Percentiles rank a stretch among this genome's conserved stretches.
These are phyloP conservation scores for Yarrowia galli DNA, from an alignment of 1,139 yeast genomes.

Conservation along the genomic window DNA sequence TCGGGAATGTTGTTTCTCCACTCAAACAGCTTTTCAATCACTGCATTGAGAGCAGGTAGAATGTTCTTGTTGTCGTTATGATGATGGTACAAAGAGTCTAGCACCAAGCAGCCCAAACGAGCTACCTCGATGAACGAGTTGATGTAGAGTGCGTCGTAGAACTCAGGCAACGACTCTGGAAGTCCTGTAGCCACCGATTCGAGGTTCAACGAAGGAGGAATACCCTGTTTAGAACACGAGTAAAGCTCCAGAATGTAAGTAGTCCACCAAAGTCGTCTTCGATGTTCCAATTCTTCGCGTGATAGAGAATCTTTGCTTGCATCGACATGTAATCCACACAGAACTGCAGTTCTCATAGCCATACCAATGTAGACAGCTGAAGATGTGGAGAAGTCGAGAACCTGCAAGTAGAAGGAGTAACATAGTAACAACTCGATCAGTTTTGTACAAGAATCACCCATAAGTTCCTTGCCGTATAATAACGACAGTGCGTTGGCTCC, in stretches of 20 bases:
- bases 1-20: slow-evolving; percentile 76
- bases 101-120: slow-evolving; percentile 76
- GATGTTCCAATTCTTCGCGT: slow-evolving; percentile 60
- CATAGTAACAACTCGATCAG: slow-evolving; percentile 80
- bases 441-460: slow-evolving; percentile 42
- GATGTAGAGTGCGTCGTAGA: slow-evolving; percentile 82
- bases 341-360: slow-evolving; percentile 75
- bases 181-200: slow-evolving; percentile 51
- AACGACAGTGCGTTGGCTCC: slow-evolving; percentile 43
- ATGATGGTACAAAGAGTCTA: slow-evolving; percentile 76
- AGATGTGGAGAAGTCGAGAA: slow-evolving; percentile 84
- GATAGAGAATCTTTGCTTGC: slow-evolving; percentile 41
- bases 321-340: slow-evolving; percentile 72
- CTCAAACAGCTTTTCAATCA: slow-evolving; percentile 70
- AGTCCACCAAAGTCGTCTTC: slow-evolving; percentile 90
- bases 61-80: slow-evolving; percentile 55
- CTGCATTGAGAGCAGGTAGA: slow-evolving; percentile 59
- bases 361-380: slow-evolving; percentile 82
- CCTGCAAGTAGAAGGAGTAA: slow-evolving; percentile 82
- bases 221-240: slow-evolving; percentile 84
- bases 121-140: slow-evolving; percentile 82
- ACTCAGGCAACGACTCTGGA: slow-evolving; percentile 45
- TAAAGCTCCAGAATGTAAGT: slow-evolving; percentile 88
- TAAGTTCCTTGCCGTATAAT: slow-evolving; percentile 44
- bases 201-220: slow-evolving; percentile 65